Evolutionary conservation across 108 stramenopile genomes (phyloP).

Genomic region (Cyclotella kingstonii): DNA sequence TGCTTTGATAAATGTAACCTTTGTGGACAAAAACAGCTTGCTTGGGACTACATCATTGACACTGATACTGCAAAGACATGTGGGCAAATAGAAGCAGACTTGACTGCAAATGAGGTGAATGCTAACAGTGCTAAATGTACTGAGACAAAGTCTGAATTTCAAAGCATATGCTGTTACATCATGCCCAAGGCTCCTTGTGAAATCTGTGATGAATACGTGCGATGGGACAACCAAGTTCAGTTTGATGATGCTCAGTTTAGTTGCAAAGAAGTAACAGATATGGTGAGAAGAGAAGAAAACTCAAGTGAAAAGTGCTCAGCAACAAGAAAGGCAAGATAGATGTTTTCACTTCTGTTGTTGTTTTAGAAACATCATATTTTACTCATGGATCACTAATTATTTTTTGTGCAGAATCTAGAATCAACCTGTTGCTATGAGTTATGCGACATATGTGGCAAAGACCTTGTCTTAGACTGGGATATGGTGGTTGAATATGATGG

Average conservation of each 20-base stretch:
- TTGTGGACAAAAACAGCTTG: conserved; percentile 34
- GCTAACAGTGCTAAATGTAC: conserved; percentile 25
- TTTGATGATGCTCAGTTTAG: conserved; percentile 32
- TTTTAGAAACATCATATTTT: not conserved
- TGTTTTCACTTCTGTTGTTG: not conserved
- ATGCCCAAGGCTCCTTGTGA: conserved; percentile 36
- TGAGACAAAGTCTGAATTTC: conserved; percentile 25
- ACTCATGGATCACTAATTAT: not conserved
- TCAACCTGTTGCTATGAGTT: conserved; percentile 41
- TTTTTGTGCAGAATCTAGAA: conserved; percentile 13
- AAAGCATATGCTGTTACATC: conserved; percentile 38
- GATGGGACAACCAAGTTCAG: conserved; percentile 41
- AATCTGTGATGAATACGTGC: conserved; percentile 38
- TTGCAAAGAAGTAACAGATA: conserved; percentile 33
- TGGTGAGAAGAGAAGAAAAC: conserved; percentile 38
- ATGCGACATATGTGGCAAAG: conserved; percentile 41
- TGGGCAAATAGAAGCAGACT: conserved; percentile 41
- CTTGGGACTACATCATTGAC: conserved; percentile 39
- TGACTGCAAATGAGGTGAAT: conserved; percentile 26
- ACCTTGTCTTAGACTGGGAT: conserved; percentile 40
- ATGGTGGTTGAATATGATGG: conserved; percentile 39
- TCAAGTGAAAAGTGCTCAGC: conserved; percentile 22
- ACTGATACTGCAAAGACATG: conserved; percentile 35
- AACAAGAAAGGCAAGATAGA: conserved; percentile 17
- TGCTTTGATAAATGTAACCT: conserved; percentile 45